phyloP scores from a whole-genome alignment of 2,329 filamentous ascomycete species.

The Ophiostoma australiae region DNA sequence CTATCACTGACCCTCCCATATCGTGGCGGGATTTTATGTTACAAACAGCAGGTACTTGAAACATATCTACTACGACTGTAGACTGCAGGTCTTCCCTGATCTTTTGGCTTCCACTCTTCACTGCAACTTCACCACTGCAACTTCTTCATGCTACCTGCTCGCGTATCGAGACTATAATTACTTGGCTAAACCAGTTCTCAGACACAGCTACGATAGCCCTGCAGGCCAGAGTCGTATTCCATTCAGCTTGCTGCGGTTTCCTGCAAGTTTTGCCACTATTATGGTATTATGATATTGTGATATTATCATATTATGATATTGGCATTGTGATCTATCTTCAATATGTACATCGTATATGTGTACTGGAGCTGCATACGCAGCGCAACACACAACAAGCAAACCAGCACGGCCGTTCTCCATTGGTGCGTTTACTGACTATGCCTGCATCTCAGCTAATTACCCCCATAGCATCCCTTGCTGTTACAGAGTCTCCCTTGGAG shows the following conservation, averaged over 20 bases:
- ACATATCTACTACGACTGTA: not conserved
- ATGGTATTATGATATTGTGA: not conserved
- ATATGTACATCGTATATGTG: not conserved
- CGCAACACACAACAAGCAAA: not conserved
- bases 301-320: not conserved
- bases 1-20: not conserved
- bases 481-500: conserved; percentile 3
- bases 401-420: not conserved
- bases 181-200: not conserved
- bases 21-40: not conserved
- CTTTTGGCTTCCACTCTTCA: not conserved
- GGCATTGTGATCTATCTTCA: not conserved
- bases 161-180: conserved; percentile 1
- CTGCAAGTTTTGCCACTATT: not conserved
- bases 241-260: not conserved
- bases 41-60: not conserved
- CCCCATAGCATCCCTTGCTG: conserved; percentile 3
- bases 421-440: not conserved
- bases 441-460: not conserved
- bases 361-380: not conserved
- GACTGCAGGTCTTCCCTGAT: not conserved
- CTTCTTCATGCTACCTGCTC: not conserved
- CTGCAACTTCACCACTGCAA: not conserved
- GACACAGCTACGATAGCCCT: not conserved
- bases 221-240: not conserved